These are phyloP conservation scores for Pilatotrama ljubarskyi DNA, from an alignment of 768 basidiomycete species.

Conservation along the genomic window DNA sequence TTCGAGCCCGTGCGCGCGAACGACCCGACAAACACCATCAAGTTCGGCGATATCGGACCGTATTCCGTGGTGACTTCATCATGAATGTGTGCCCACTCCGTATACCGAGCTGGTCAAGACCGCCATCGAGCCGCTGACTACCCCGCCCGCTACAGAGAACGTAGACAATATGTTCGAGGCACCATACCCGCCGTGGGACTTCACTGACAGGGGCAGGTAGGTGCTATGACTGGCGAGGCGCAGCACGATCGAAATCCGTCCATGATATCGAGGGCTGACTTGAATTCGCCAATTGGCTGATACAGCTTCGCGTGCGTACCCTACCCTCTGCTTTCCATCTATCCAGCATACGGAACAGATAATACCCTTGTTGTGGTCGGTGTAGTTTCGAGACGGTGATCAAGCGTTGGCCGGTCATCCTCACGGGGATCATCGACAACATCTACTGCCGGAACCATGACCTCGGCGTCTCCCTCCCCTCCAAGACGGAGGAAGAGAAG, in stretches of 20 bases:
- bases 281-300: neutral
- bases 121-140: neutral
- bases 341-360: neutral
- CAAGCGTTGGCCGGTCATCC: slow-evolving; percentile 81
- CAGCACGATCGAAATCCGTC: too few relatives aligned
- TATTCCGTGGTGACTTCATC: too few relatives aligned
- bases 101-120: neutral
- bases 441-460: slow-evolving; percentile 70
- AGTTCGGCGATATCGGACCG: too few relatives aligned
- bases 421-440: slow-evolving; percentile 77
- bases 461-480: slow-evolving; percentile 41
- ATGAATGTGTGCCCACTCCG: too few relatives aligned
- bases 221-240: slow-evolving; percentile 15
- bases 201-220: slow-evolving; percentile 65
- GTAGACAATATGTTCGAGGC: slow-evolving; percentile 43
- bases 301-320: slow-evolving; percentile 63
- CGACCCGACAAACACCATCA: too few relatives aligned
- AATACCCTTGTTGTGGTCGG: neutral
- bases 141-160: too few relatives aligned
- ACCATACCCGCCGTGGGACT: slow-evolving; percentile 72
- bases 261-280: neutral
- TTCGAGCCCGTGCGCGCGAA: too few relatives aligned
- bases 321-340: neutral
- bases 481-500: slow-evolving; percentile 24
- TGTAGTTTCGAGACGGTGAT: slow-evolving; percentile 75